These are phyloP conservation scores for Syncephalis fuscata DNA, from an alignment of 371 early-diverging fungal species.

Conservation along the genomic window DNA sequence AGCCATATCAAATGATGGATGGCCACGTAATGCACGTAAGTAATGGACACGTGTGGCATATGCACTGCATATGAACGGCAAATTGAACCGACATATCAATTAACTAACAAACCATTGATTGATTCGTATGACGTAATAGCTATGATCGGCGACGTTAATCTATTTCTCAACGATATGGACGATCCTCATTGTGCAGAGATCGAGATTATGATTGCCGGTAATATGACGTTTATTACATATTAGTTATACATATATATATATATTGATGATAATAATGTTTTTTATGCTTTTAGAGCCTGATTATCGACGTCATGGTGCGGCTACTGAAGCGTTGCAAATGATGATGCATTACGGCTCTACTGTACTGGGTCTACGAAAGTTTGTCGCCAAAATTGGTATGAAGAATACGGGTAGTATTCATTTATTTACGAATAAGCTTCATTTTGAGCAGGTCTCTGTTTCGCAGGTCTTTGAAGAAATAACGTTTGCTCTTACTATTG, in stretches of 20 bases:
- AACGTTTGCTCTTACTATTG: slow-evolving; percentile 31
- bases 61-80: too few species aligned
- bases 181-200: slow-evolving; percentile 66
- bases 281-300: slow-evolving; percentile 17
- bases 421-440: slow-evolving; percentile 49
- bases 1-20: neutral
- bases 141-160: slow-evolving; percentile 91
- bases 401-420: slow-evolving; percentile 49
- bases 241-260: too few species aligned
- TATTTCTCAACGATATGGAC: slow-evolving; percentile 71
- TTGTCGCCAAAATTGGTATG: slow-evolving; percentile 51
- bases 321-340: slow-evolving; percentile 47
- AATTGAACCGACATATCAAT: too few species aligned
- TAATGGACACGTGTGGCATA: too few species aligned
- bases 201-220: slow-evolving; percentile 88
- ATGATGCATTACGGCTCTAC: slow-evolving; percentile 68
- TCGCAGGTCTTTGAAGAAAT: slow-evolving; percentile 60
- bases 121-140: too few species aligned
- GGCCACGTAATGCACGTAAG: neutral
- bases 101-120: too few species aligned
- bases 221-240: too few species aligned
- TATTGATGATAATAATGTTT: neutral
- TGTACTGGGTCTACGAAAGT: slow-evolving; percentile 1
- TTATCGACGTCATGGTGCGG: slow-evolving; percentile 49
- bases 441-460: slow-evolving; percentile 39